phyloP scores from a whole-genome alignment of 2,329 filamentous ascomycete genomes.

The Aspergillus versicolor region DNA sequence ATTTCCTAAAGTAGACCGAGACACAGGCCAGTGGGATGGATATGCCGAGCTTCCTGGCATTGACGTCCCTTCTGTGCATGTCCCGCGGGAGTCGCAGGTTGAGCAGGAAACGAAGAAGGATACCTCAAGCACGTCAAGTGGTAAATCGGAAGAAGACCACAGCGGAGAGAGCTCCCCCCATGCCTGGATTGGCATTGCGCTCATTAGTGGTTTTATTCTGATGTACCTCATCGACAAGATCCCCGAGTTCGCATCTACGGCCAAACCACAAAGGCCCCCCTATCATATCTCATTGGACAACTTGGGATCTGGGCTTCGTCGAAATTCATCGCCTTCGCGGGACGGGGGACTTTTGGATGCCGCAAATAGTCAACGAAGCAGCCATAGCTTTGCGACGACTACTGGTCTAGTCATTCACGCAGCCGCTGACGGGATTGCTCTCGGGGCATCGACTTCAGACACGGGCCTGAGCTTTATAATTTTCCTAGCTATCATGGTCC shows the following conservation, averaged over 20 bases:
- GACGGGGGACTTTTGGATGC: constrained; percentile 39
- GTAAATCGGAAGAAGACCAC: constrained; percentile 38
- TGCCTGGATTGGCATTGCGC: constrained; percentile 82
- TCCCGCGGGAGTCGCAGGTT: constrained; percentile 23
- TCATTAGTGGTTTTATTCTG: constrained; percentile 85
- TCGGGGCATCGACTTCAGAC: constrained; percentile 84
- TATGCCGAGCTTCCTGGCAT: neutral
- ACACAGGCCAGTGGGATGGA: neutral
- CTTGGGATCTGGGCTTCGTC: constrained; percentile 59
- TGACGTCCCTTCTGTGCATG: constrained; percentile 18
- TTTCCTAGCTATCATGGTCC: constrained; percentile 94
- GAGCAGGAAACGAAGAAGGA: constrained; percentile 25
- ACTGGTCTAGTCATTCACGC: constrained; percentile 95
- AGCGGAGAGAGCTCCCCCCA: constrained; percentile 54
- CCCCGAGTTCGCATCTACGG: constrained; percentile 68
- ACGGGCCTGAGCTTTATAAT: constrained; percentile 83
- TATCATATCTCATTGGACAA: constrained; percentile 89
- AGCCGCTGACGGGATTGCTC: constrained; percentile 89
- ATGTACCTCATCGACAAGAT: constrained; percentile 96
- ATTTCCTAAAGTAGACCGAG: neutral
- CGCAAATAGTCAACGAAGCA: constrained; percentile 26
- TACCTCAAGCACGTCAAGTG: constrained; percentile 31
- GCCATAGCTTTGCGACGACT: constrained; percentile 74
- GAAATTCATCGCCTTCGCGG: constrained; percentile 40
- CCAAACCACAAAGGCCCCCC: constrained; percentile 65